Evolutionary conservation across 495 filamentous ascomycete species (phyloP).

Genomic region (Podospora australis): DNA sequence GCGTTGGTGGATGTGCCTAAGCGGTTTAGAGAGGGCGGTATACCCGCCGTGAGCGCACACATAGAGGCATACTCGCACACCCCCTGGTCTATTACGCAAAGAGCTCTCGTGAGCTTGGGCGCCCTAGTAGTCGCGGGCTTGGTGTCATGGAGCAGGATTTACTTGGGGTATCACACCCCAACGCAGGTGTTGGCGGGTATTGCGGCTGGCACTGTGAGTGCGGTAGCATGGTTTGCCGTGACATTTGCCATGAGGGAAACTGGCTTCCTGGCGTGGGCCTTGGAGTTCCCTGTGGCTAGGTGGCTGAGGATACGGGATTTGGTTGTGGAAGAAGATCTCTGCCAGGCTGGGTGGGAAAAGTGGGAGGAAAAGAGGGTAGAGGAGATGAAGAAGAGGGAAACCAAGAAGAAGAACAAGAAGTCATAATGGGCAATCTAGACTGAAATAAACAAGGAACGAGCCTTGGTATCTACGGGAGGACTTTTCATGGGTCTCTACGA

Average conservation of each 20-base stretch:
- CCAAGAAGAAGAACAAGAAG: constrained; percentile 1
- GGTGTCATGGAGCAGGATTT: constrained; percentile 76
- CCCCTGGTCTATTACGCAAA: constrained; percentile 51
- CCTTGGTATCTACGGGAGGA: too few relatives aligned
- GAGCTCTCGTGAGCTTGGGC: constrained; percentile 49
- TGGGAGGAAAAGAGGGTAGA: constrained; percentile 52
- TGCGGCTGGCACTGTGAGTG: constrained; percentile 63
- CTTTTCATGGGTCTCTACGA: too few relatives aligned
- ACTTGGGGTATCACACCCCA: constrained; percentile 88
- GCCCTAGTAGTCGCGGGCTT: constrained; percentile 55
- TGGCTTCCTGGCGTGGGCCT: constrained; percentile 57
- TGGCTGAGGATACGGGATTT: constrained; percentile 72
- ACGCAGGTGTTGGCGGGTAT: constrained; percentile 79
- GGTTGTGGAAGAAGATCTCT: constrained; percentile 82
- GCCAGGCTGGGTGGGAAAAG: constrained; percentile 87
- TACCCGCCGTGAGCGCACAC: constrained; percentile 12
- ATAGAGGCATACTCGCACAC: constrained; percentile 34
- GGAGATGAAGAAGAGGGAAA: constrained; percentile 2
- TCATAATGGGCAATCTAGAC: too few relatives aligned
- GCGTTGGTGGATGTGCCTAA: background rate
- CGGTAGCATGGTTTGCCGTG: constrained; percentile 69
- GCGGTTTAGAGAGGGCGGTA: constrained; percentile 12
- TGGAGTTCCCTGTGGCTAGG: constrained; percentile 61
- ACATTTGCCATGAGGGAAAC: constrained; percentile 56
- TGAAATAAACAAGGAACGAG: too few relatives aligned